A percentile compares a stretch with the other conserved stretches of the same genome.
Conservation (phyloP, 2,329 filamentous ascomycete species). For the Fusarium ambrosium region DNA sequence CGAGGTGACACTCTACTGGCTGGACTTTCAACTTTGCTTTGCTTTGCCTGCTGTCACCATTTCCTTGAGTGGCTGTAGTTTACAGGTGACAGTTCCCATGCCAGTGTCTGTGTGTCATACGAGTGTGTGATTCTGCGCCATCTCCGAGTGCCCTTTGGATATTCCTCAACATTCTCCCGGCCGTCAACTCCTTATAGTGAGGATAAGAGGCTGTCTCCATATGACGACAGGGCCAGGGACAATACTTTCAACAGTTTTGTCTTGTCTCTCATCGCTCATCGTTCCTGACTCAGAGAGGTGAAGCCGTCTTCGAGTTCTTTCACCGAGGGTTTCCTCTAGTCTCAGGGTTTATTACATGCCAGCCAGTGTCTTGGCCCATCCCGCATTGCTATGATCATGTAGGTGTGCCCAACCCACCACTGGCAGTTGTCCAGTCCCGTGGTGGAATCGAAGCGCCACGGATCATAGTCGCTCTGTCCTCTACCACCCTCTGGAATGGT, state of each 20-base stretch:
- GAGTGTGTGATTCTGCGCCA: neutral
- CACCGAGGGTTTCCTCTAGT: neutral
- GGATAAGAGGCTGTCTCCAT: slow-evolving; percentile 4
- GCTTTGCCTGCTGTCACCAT: neutral
- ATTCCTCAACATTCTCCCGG: neutral
- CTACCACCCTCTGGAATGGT: slow-evolving; percentile 15
- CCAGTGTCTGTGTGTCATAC: neutral
- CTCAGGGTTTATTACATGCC: slow-evolving; percentile 15
- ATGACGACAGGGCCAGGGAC: neutral
- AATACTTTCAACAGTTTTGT: slow-evolving; percentile 4
- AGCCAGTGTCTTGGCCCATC: neutral
- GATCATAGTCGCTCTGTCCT: slow-evolving; percentile 27
- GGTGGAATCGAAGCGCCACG: slow-evolving; percentile 22
- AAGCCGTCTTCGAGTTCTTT: neutral
- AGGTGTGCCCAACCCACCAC: neutral
- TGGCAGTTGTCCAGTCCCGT: neutral
- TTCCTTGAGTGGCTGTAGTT: neutral
- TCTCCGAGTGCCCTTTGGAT: neutral
- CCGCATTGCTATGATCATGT: neutral
- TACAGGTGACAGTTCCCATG: neutral
- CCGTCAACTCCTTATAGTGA: neutral
- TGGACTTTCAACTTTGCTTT: neutral
- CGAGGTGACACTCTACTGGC: neutral
- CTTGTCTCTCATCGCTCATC: slow-evolving; percentile 12
- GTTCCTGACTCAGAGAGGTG: neutral